phyloP scores from a whole-genome alignment of 2,329 filamentous ascomycete species.

The Claviceps sp. region DNA sequence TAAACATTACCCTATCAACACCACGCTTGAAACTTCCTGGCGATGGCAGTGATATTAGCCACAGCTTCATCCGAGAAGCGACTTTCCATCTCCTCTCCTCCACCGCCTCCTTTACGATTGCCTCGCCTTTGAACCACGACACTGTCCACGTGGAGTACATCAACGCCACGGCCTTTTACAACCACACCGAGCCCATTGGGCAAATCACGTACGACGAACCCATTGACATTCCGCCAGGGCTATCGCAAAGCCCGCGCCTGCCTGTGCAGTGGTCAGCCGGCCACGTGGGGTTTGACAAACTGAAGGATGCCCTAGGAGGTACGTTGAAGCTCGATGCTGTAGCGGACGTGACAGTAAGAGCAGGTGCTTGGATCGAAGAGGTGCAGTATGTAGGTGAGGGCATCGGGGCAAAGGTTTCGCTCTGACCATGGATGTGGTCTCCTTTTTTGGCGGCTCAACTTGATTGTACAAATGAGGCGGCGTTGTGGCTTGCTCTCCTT shows the following conservation, averaged over 20 bases:
- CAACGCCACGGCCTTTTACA: conserved; percentile 77
- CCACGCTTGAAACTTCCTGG: conserved; percentile 52
- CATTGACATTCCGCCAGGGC: conserved; percentile 65
- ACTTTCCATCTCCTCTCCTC: conserved; percentile 80
- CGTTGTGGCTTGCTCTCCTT: too few species aligned
- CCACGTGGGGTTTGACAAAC: conserved; percentile 69
- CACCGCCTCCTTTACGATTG: conserved; percentile 70
- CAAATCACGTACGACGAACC: conserved; percentile 60
- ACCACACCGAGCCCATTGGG: conserved; percentile 64
- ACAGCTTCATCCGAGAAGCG: conserved; percentile 70
- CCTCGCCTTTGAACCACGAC: conserved; percentile 62
- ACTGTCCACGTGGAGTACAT: conserved; percentile 66
- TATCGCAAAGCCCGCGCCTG: conserved; percentile 57
- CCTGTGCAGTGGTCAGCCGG: conserved; percentile 71
- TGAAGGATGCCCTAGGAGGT: conserved; percentile 69
- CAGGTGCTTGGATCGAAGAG: conserved; percentile 62
- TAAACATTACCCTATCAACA: conserved; percentile 58
- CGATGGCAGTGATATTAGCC: conserved; percentile 8
- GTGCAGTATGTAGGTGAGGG: conserved; percentile 58
- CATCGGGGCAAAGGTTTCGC: conserved; percentile 47
- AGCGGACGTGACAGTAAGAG: conserved; percentile 59
- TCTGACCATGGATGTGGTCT: conserved; percentile 9
- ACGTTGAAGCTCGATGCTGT: conserved; percentile 63
- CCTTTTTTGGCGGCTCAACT: not conserved
- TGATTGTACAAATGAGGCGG: too few species aligned